Percentiles rank a stretch among this genome's conserved stretches.
phyloP scores from a whole-genome alignment of 345 rosid genomes.

The Populus deltoides region DNA sequence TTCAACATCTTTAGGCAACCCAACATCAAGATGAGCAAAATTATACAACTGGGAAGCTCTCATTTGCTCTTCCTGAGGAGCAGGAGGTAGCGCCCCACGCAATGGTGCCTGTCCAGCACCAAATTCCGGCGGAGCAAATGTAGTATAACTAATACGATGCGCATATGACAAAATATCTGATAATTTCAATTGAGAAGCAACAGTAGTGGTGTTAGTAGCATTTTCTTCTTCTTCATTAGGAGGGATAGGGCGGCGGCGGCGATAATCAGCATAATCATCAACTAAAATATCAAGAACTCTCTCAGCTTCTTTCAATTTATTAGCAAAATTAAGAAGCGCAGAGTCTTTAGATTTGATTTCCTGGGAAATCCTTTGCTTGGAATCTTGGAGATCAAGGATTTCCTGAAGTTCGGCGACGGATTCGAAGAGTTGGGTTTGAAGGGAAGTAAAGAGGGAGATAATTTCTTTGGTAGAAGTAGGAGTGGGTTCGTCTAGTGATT shows the following conservation, averaged over 20 bases:
- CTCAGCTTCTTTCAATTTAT: slow-evolving; percentile 75
- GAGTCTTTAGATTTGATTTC: slow-evolving; percentile 62
- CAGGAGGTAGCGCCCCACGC: slow-evolving; percentile 93
- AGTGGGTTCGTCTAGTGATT: slow-evolving; percentile 45
- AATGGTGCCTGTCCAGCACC: slow-evolving; percentile 90
- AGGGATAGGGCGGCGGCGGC: slow-evolving; percentile 26
- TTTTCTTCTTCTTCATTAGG: slow-evolving; percentile 43
- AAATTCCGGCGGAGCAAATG: slow-evolving; percentile 90
- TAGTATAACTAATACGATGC: slow-evolving; percentile 87
- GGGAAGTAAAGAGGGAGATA: slow-evolving; percentile 56
- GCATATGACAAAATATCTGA: slow-evolving; percentile 76
- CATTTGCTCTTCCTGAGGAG: slow-evolving; percentile 97
- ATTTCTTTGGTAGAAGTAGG: slow-evolving; percentile 67
- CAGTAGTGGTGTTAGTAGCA: slow-evolving; percentile 49
- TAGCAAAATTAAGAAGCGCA: slow-evolving; percentile 61
- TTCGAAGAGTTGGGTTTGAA: slow-evolving; percentile 88
- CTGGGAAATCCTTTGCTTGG: slow-evolving; percentile 54
- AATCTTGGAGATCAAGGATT: slow-evolving; percentile 91
- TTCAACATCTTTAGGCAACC: slow-evolving; percentile 62
- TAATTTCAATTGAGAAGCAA: slow-evolving; percentile 70
- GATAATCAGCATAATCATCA: slow-evolving; percentile 80
- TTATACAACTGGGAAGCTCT: slow-evolving; percentile 80
- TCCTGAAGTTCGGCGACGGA: slow-evolving; percentile 88
- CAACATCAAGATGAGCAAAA: slow-evolving; percentile 85
- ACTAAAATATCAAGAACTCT: slow-evolving; percentile 76